Base-by-base conservation (phyloP, 1,284 basidiomycete species). In the Heterobasidion irregulare region DNA sequence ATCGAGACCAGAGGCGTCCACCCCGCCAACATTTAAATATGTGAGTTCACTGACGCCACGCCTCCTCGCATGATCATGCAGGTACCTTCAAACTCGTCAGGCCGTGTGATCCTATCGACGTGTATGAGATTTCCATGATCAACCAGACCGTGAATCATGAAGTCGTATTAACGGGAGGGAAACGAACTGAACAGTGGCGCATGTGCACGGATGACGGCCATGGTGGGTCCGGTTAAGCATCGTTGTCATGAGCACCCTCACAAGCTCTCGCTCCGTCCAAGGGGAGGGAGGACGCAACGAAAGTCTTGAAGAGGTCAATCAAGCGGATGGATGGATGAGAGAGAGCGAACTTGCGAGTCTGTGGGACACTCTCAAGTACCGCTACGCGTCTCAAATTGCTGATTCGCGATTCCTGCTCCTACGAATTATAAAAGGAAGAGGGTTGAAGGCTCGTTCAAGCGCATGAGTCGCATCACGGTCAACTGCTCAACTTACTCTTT, bases 381-480 rank as follows among this genome's bases (percentile, higher is more conserved):
- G 26, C 26, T 26, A 26, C 26, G 26, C 26, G 26, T 5, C 5
- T 26, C 26, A 26, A 26, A 26, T 5, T 5, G 26, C 26, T 26
- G 26, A 26, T 26, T 26, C 26, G 26, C 26, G 26, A 5, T 5
- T 26, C 26, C 26, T 26, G 26, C 33, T 38, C 34, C 32, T 36
- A 26, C 6, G 84, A 77, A 76, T 73, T 71, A 77, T 18, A 88
- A 85, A 69, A 76, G 70, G 53, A 88, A 84, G 67, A 77, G 72
- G 18, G 69, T 74, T 18, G 89, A 89, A 63, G 86, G 84, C 46
- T 75, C 79, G 36, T 89, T 88, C 72, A 89, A 94, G 69, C 89
- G 92, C 63, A 90, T 92, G 78, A 89, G 92, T 13, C 86, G 93
- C 63, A 87, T 94, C 81, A 86, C 57, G 89, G 93, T 72, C 91